Evolutionary conservation across 805 yeast genomes (phyloP).

Genomic region (Candida verbasci): DNA sequence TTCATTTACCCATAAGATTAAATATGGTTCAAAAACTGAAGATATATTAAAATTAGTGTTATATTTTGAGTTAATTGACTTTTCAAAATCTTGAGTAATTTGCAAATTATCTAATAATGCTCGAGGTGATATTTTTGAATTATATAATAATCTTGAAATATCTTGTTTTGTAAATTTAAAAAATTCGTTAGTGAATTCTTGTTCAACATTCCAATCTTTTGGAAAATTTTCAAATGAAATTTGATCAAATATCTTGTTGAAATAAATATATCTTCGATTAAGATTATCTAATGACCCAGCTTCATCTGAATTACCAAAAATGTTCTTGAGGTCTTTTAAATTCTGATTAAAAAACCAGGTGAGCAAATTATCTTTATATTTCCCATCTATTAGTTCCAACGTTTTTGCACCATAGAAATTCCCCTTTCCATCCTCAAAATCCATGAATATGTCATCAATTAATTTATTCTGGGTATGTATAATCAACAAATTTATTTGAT

Average conservation of each 20-base stretch:
- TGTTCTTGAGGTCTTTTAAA: conserved; percentile 67
- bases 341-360: conserved; percentile 71
- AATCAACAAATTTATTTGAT: conserved; percentile 56
- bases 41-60: conserved; percentile 47
- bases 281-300: conserved; percentile 93
- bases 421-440: conserved; percentile 51
- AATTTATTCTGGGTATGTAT: conserved; percentile 55
- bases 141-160: conserved; percentile 32
- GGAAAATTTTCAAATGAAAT: conserved; percentile 63
- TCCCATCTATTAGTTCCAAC: conserved; percentile 58
- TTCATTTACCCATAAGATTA: conserved; percentile 79
- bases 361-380: conserved; percentile 54
- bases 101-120: conserved; percentile 64
- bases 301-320: conserved; percentile 79
- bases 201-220: conserved; percentile 62
- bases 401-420: conserved; percentile 64
- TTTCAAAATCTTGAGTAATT: conserved; percentile 81
- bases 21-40: conserved; percentile 76
- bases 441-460: conserved; percentile 66
- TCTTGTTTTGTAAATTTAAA: conserved; percentile 69
- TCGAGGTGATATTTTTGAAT: conserved; percentile 50
- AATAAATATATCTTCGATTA: conserved; percentile 74
- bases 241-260: conserved; percentile 61
- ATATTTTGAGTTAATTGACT: conserved; percentile 36
- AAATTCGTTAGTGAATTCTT: conserved; percentile 56